Evolutionary conservation across 345 rosid species (phyloP).

Genomic region (Populus simonii): DNA sequence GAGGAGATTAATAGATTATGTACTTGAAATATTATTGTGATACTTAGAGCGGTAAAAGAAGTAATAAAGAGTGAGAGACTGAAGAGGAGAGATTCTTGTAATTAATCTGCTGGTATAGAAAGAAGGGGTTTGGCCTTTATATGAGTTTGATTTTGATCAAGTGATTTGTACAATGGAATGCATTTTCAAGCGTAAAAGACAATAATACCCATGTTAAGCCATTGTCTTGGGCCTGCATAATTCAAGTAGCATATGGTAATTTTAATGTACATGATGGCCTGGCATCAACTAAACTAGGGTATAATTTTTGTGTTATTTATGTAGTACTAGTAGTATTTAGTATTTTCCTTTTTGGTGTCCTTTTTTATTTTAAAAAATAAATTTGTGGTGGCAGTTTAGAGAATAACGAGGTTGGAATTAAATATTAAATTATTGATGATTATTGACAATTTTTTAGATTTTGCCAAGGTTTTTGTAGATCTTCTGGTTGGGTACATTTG

Average conservation of each 20-base stretch:
- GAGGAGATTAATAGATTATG: neutral
- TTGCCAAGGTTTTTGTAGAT: constrained; percentile 3
- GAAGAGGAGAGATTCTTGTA: constrained; percentile 6
- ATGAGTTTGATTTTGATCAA: constrained; percentile 23
- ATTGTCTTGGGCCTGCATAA: neutral
- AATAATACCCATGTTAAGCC: neutral
- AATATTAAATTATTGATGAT: neutral
- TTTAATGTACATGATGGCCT: constrained; percentile 9
- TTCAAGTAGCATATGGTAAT: constrained; percentile 8
- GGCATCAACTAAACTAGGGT: constrained; percentile 25
- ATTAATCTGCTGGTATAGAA: constrained; percentile 15
- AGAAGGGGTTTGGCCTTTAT: constrained; percentile 25
- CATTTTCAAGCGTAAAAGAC: constrained; percentile 11
- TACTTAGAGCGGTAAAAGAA: too few species aligned
- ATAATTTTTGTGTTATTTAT: neutral
- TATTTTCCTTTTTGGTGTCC: neutral
- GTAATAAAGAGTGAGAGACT: neutral
- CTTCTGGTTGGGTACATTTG: constrained; percentile 4
- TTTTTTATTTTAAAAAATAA: neutral
- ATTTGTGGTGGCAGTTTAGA: neutral
- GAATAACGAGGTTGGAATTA: constrained; percentile 11
- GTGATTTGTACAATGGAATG: neutral
- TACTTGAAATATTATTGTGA: neutral
- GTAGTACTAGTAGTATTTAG: neutral
- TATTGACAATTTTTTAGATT: constrained; percentile 3